Percentiles rank a stretch among this genome's conserved stretches.
Evolutionary conservation across 1,284 basidiomycete species (phyloP).

Genomic region (Melanopsichium pennsylvanicum): DNA sequence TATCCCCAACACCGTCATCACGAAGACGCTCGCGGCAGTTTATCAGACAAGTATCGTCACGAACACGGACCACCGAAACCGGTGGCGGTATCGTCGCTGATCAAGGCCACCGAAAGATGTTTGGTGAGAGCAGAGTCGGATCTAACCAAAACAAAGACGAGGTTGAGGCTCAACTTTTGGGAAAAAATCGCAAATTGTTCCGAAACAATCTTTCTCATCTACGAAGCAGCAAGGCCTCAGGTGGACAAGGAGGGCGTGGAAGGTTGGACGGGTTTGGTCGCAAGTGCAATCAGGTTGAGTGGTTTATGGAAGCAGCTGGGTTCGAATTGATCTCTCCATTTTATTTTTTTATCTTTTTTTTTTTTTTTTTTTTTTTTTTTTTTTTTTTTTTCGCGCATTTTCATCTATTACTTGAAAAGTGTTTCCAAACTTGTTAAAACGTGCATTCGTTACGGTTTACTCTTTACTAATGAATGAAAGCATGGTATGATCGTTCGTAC

Average conservation of each 20-base stretch:
- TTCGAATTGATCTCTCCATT: constrained; percentile 7
- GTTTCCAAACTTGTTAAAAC: too few relatives aligned
- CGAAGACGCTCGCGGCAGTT: neutral
- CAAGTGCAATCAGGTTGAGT: constrained; percentile 34
- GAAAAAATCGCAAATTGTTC: constrained; percentile 31
- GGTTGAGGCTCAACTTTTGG: constrained; percentile 22
- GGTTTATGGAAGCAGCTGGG: constrained; percentile 28
- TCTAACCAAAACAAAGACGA: constrained; percentile 8
- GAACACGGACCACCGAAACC: neutral
- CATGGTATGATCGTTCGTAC: too few relatives aligned
- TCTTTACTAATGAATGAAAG: too few relatives aligned
- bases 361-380: too few relatives aligned
- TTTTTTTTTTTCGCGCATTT: too few relatives aligned
- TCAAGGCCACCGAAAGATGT: constrained; percentile 27
- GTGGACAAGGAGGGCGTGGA: constrained; percentile 48
- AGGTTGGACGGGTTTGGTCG: constrained; percentile 37
- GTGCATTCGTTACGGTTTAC: too few relatives aligned
- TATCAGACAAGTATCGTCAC: neutral
- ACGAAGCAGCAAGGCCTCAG: constrained; percentile 43
- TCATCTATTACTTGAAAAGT: too few relatives aligned
- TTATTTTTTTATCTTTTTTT: too few relatives aligned
- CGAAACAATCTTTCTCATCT: constrained; percentile 39
- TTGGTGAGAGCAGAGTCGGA: constrained; percentile 36
- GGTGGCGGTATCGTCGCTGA: constrained; percentile 1
- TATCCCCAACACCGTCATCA: neutral